phyloP scores from a whole-genome alignment of 495 filamentous ascomycete genomes.

The Daldinia caldariorum region DNA sequence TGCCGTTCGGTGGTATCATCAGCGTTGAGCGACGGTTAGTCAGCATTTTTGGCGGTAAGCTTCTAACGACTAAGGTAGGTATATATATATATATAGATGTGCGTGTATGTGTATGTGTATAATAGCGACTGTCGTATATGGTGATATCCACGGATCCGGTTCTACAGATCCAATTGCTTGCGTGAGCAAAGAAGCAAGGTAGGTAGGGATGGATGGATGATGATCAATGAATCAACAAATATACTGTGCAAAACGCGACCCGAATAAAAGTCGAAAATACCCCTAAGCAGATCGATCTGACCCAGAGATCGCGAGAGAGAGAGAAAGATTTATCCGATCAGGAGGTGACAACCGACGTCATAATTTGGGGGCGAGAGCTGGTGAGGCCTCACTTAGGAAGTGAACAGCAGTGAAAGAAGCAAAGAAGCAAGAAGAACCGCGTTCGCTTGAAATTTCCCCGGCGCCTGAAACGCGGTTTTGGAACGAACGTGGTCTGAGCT shows the following conservation, averaged over 20 bases:
- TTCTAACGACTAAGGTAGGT: background rate
- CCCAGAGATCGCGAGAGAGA: slow-evolving; percentile 21
- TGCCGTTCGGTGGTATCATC: slow-evolving; percentile 31
- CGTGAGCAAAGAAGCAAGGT: background rate
- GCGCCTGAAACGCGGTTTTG: slow-evolving; percentile 31
- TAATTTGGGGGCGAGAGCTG: slow-evolving; percentile 1
- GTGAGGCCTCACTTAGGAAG: slow-evolving; percentile 35
- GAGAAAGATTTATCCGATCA: slow-evolving; percentile 37
- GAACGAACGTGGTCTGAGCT: slow-evolving; percentile 23
- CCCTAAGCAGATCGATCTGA: slow-evolving; percentile 18
- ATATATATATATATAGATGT: background rate
- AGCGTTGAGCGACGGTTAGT: slow-evolving; percentile 43
- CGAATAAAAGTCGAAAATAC: slow-evolving; percentile 6
- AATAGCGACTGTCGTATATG: background rate
- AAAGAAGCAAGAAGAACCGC: background rate
- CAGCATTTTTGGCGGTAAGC: slow-evolving; percentile 35
- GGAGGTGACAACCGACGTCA: slow-evolving; percentile 21
- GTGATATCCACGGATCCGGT: background rate
- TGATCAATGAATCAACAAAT: background rate
- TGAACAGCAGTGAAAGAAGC: too few species aligned
- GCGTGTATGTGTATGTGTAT: too few species aligned
- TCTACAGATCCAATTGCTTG: background rate
- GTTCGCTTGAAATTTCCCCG: slow-evolving; percentile 34
- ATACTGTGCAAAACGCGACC: slow-evolving; percentile 5
- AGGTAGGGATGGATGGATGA: slow-evolving; percentile 1